Percentiles rank a stretch among this genome's conserved stretches.
Conservation (phyloP, 768 basidiomycete species). For the Collybia sordida region DNA sequence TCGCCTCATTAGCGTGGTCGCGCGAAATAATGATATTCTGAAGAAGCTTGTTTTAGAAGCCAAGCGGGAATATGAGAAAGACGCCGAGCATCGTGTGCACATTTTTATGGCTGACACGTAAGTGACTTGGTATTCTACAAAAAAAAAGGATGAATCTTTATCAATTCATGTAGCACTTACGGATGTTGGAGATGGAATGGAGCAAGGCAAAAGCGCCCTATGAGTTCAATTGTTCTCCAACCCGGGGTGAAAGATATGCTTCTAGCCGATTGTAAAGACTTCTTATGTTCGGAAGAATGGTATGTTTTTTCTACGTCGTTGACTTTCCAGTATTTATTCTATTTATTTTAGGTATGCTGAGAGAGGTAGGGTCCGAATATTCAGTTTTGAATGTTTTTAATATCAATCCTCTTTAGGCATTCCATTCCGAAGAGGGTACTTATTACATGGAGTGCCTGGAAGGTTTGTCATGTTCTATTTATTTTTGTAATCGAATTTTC, state of each 20-base stretch:
- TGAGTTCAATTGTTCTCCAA: conserved; percentile 91
- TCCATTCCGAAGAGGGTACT: conserved; percentile 84
- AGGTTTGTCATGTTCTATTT: conserved; percentile 44
- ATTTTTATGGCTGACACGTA: conserved; percentile 90
- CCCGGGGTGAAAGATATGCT: conserved; percentile 92
- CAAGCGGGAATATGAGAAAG: conserved; percentile 87
- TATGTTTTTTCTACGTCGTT: conserved; percentile 35
- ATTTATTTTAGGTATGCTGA: conserved; percentile 74
- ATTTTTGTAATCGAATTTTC: conserved; percentile 4
- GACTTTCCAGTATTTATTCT: conserved; percentile 14
- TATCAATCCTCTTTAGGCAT: conserved; percentile 60
- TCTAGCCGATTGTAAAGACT: conserved; percentile 82
- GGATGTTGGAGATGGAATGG: conserved; percentile 88
- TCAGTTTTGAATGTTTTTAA: conserved; percentile 11
- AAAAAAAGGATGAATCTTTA: background rate
- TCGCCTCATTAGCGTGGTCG: conserved; percentile 64
- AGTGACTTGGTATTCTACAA: conserved; percentile 26
- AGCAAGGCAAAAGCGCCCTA: conserved; percentile 83
- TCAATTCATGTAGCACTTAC: conserved; percentile 50
- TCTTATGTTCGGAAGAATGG: conserved; percentile 84
- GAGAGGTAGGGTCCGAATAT: conserved; percentile 48
- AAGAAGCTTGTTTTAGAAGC: conserved; percentile 87
- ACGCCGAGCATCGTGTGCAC: conserved; percentile 87
- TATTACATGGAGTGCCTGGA: conserved; percentile 83
- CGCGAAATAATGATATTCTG: conserved; percentile 84